These are phyloP conservation scores for Aquilaria malaccensis DNA, from an alignment of 345 rosid genomes.

Conservation along the genomic window DNA sequence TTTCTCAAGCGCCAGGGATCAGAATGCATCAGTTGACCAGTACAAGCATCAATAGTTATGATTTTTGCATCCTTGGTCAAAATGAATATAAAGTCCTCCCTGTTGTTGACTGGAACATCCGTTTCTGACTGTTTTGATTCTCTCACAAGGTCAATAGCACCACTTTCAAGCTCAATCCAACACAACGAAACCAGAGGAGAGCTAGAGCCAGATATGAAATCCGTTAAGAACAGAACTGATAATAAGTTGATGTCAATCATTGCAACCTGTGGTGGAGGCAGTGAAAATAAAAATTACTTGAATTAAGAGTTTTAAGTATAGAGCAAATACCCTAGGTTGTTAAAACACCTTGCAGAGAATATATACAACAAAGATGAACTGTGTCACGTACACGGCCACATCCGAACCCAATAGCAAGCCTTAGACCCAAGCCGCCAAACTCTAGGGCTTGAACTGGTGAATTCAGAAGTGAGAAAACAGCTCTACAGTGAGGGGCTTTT, in stretches of 20 bases:
- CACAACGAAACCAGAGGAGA: constrained; percentile 32
- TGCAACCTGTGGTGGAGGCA: constrained; percentile 37
- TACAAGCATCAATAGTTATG: constrained; percentile 22
- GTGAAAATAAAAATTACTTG: constrained; percentile 3
- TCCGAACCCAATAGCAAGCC: constrained; percentile 44
- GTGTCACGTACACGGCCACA: constrained; percentile 32
- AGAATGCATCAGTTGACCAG: constrained; percentile 28
- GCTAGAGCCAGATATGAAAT: constrained; percentile 18
- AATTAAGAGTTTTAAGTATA: background rate
- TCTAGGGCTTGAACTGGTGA: constrained; percentile 31
- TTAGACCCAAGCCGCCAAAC: constrained; percentile 29
- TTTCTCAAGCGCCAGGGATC: constrained; percentile 26
- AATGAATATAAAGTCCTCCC: constrained; percentile 21
- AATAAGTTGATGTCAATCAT: constrained; percentile 32
- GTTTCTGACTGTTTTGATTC: constrained; percentile 21
- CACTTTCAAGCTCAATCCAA: constrained; percentile 22
- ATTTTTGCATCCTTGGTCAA: constrained; percentile 31
- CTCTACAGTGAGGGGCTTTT: constrained; percentile 32
- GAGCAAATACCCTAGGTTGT: constrained; percentile 5
- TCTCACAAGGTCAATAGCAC: constrained; percentile 12
- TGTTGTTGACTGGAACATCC: constrained; percentile 20
- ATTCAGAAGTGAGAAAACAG: constrained; percentile 28
- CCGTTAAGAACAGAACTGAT: constrained; percentile 33
- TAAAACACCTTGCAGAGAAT: background rate
- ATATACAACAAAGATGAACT: constrained; percentile 10